phyloP scores from a whole-genome alignment of 1,284 basidiomycete genomes.

The Kwoniella shivajii region DNA sequence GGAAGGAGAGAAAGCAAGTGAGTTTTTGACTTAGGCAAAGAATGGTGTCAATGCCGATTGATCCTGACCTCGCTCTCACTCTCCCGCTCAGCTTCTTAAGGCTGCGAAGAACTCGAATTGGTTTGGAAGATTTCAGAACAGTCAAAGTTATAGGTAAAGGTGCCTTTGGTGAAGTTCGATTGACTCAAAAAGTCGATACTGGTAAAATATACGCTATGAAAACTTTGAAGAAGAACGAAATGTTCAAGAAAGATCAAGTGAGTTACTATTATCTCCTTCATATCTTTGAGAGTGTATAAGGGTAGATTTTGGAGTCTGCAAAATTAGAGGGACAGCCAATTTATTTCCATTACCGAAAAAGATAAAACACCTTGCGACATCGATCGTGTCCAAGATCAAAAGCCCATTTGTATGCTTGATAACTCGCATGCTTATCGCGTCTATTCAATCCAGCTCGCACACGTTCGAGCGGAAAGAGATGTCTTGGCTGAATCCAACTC shows the following conservation, averaged over 20 bases:
- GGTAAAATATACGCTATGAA: constrained; percentile 99
- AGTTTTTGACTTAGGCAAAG: constrained; percentile 16
- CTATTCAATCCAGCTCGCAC: constrained; percentile 69
- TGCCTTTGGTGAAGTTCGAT: constrained; percentile 94
- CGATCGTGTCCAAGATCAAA: too few species aligned
- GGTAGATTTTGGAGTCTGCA: too few species aligned
- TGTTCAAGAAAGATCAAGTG: constrained; percentile 98
- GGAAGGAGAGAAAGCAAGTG: constrained; percentile 84
- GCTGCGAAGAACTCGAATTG: constrained; percentile 87
- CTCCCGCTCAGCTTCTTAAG: constrained; percentile 70
- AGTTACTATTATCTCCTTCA: too few species aligned
- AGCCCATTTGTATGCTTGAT: too few species aligned
- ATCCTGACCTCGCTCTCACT: constrained; percentile 13
- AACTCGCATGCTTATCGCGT: too few species aligned
- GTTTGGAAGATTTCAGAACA: constrained; percentile 89
- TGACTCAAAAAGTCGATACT: constrained; percentile 96
- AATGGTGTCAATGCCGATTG: too few species aligned
- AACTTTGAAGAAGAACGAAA: constrained; percentile 94
- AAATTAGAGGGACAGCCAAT: too few species aligned
- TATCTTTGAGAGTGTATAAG: too few species aligned
- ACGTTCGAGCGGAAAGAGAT: constrained; percentile 97
- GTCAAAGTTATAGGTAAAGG: constrained; percentile 99
- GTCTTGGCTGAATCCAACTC: constrained; percentile 97
- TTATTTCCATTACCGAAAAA: too few species aligned
- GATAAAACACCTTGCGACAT: too few species aligned